phyloP scores from a whole-genome alignment of 2,329 filamentous ascomycete genomes.

The Teratosphaeria viscida region DNA sequence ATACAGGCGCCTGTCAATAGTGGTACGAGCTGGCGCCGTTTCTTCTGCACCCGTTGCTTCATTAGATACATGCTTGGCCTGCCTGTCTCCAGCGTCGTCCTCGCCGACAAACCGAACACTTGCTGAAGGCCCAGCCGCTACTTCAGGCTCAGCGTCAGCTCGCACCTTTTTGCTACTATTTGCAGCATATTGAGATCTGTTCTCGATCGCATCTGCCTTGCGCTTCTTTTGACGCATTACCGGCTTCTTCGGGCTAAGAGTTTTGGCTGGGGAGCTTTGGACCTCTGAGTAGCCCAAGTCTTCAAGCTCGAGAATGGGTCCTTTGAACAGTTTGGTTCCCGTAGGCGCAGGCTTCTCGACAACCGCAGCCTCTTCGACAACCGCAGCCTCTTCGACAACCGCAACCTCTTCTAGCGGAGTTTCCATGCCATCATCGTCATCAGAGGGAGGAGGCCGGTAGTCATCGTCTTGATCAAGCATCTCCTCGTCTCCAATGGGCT shows the following conservation, averaged over 20 bases:
- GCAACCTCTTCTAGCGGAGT: background rate
- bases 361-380: background rate
- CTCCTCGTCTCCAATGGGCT: background rate
- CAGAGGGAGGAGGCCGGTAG: background rate
- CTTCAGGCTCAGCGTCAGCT: background rate
- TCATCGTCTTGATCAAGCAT: background rate
- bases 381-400: background rate
- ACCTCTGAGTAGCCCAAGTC: background rate
- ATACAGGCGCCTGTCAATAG: background rate
- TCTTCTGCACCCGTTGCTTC: background rate
- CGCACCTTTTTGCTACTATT: background rate
- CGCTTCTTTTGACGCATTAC: background rate
- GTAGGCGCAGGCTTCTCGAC: background rate
- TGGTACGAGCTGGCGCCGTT: background rate
- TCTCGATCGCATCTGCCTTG: background rate
- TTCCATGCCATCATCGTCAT: background rate
- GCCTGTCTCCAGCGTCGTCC: background rate
- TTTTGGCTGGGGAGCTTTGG: background rate
- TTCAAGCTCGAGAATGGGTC: background rate
- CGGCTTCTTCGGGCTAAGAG: background rate
- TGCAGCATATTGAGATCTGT: background rate
- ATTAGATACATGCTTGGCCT: background rate
- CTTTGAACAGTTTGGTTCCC: background rate
- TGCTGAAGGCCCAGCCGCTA: background rate
- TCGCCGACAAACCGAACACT: background rate